Evolutionary conservation across 2,329 filamentous ascomycete species (phyloP).

Genomic region (Pseudophaeomoniella oleicola): DNA sequence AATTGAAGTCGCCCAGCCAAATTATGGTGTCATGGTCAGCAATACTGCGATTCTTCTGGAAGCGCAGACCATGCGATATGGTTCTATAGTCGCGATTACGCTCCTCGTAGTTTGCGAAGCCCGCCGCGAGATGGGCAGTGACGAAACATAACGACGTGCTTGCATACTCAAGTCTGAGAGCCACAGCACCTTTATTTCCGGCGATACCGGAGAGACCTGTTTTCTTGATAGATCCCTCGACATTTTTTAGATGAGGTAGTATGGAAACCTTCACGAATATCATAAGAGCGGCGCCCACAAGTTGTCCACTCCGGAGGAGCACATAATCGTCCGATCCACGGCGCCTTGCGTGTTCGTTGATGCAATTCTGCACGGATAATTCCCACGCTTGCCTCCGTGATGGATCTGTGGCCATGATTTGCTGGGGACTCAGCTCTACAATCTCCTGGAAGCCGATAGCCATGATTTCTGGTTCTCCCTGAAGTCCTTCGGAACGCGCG

Average conservation of each 20-base stretch:
- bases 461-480: slow-evolving; percentile 64
- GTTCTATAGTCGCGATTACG: slow-evolving; percentile 85
- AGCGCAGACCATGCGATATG: slow-evolving; percentile 73
- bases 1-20: slow-evolving; percentile 98
- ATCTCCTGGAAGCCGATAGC: slow-evolving; percentile 95
- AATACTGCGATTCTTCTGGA: slow-evolving; percentile 80
- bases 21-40: slow-evolving; percentile 84
- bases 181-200: slow-evolving; percentile 94
- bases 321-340: slow-evolving; percentile 68
- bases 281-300: slow-evolving; percentile 84
- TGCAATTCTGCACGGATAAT: slow-evolving; percentile 55
- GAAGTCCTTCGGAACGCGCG: slow-evolving; percentile 37
- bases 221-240: slow-evolving; percentile 87
- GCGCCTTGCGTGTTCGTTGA: slow-evolving; percentile 57
- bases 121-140: slow-evolving; percentile 88
- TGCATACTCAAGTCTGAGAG: slow-evolving; percentile 87
- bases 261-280: slow-evolving; percentile 75
- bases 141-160: slow-evolving; percentile 90
- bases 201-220: slow-evolving; percentile 91
- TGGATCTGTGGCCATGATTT: slow-evolving; percentile 98
- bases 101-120: slow-evolving; percentile 94
- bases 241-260: slow-evolving; percentile 78
- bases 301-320: slow-evolving; percentile 75
- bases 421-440: slow-evolving; percentile 91
- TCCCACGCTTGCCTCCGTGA: slow-evolving; percentile 78